Evolutionary conservation across 306 rosid genomes (phyloP), one percentile per base, ranked within the genome.

Genomic region (Calophaca sinica): DNA sequence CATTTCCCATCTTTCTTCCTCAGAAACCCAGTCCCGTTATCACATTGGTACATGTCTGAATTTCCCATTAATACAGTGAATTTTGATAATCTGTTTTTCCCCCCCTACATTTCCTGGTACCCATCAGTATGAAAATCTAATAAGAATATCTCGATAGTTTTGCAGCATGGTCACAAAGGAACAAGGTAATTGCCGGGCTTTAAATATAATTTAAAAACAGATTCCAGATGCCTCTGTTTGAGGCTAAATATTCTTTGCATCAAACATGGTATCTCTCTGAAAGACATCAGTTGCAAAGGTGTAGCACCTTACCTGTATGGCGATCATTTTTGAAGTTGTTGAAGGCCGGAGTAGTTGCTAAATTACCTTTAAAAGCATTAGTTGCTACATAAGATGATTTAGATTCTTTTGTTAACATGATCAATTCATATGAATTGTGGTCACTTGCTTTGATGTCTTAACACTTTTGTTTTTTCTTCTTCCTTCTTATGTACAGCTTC

Each of bases 401-500:
- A 1, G 48, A 53, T 38, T 76, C 67, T 75, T 33, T 68, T 72
- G 0, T 60, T 9, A 31, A 26, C 74, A 15, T 33, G 9, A 28
- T 33, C 35, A n/a, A 61, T 46, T 55, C 66, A 29, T 53, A n/a
- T 12, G 49, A 55, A 12, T 49, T 75, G 2, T 53, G 4, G 68
- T 66, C 51, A 66, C 49, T 62, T 59, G 38, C 10, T 13, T n/a
- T 74, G 74, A 14, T 66, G 44, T 67, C 64, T 51, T 38, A 45
- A 65, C 62, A 36, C 29, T 41, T 20, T 59, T 1, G 45, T 46
- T 54, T 26, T 62, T 28, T 14, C 3, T 28, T 58, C 32, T 4
- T 28, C 32, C 4, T 26, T 46, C 58, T 67, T 63, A 4, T 48
- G 46, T 82, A 82, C 94, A 91, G 97, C 89, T 66, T 83, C 78